A percentile compares a stretch with the other conserved stretches of the same genome.
These are phyloP conservation scores for Mantamonas sphyraenae DNA, from an alignment of 78 protist species.

Conservation along the genomic window DNA sequence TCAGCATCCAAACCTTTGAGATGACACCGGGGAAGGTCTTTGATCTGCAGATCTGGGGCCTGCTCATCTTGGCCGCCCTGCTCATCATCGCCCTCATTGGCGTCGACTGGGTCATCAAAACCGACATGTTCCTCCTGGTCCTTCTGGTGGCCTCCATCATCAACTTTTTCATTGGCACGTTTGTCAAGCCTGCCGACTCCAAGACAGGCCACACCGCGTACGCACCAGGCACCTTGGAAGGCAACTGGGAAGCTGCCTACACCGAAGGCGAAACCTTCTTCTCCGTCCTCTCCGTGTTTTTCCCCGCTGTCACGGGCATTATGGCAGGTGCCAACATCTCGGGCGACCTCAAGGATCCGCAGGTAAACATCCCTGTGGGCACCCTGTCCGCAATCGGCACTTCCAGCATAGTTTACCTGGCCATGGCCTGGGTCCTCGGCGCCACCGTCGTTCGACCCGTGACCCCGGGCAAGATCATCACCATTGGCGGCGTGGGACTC, in stretches of 20 bases:
- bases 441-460: neutral
- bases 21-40: no score
- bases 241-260: slow-evolving; percentile 1
- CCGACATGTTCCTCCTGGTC: neutral
- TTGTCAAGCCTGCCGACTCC: neutral
- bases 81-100: slow-evolving; percentile 16
- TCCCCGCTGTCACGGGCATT: slow-evolving; percentile 79
- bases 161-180: neutral
- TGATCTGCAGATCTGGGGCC: neutral
- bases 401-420: slow-evolving; percentile 1
- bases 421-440: neutral
- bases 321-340: slow-evolving; percentile 72
- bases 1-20: neutral
- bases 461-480: no score
- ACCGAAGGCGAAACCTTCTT: slow-evolving; percentile 11
- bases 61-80: neutral
- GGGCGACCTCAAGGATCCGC: slow-evolving; percentile 65
- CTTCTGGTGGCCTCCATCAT: no score
- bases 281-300: slow-evolving; percentile 47
- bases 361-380: slow-evolving; percentile 59
- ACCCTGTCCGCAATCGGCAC: slow-evolving; percentile 19
- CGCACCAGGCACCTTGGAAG: neutral
- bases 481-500: no score
- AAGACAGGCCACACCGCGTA: neutral
- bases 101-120: slow-evolving; percentile 14